Percentiles rank a stretch among this genome's conserved stretches.
phyloP scores from a whole-genome alignment of 1,284 basidiomycete genomes.

The Rhodotorula sp. region DNA sequence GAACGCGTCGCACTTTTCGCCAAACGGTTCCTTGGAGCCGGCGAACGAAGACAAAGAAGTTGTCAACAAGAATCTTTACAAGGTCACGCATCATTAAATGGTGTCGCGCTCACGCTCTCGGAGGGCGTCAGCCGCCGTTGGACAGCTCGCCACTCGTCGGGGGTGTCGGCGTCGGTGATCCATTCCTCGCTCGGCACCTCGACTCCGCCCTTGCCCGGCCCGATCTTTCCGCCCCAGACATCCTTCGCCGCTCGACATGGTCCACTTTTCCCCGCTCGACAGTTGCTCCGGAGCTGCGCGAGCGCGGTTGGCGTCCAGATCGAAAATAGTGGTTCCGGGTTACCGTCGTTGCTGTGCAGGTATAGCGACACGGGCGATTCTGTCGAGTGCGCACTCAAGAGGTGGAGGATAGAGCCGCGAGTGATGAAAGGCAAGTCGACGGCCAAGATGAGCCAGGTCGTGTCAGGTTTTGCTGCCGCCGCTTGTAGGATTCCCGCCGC shows the following conservation, averaged over 20 bases:
- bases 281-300: conserved; percentile 9
- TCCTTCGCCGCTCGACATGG: conserved; percentile 15
- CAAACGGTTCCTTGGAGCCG: too few relatives aligned
- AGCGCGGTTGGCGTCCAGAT: conserved; percentile 11
- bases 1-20: too few relatives aligned
- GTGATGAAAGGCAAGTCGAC: conserved; percentile 19
- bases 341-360: conserved; percentile 9
- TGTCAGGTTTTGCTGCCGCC: neutral
- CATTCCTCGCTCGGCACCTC: conserved; percentile 10
- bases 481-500: conserved; percentile 13
- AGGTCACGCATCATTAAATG: too few relatives aligned
- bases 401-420: conserved; percentile 3
- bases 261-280: conserved; percentile 12
- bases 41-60: too few relatives aligned
- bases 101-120: neutral
- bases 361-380: conserved; percentile 11
- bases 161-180: conserved; percentile 18
- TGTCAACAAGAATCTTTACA: too few relatives aligned
- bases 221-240: conserved; percentile 13
- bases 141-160: conserved; percentile 10
- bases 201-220: conserved; percentile 7
- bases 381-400: neutral
- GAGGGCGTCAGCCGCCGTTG: neutral
- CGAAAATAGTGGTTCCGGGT: conserved; percentile 20
- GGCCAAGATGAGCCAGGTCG: conserved; percentile 20